These are phyloP conservation scores for Solioccasus polychromus DNA, from an alignment of 768 basidiomycete genomes.

Conservation along the genomic window DNA sequence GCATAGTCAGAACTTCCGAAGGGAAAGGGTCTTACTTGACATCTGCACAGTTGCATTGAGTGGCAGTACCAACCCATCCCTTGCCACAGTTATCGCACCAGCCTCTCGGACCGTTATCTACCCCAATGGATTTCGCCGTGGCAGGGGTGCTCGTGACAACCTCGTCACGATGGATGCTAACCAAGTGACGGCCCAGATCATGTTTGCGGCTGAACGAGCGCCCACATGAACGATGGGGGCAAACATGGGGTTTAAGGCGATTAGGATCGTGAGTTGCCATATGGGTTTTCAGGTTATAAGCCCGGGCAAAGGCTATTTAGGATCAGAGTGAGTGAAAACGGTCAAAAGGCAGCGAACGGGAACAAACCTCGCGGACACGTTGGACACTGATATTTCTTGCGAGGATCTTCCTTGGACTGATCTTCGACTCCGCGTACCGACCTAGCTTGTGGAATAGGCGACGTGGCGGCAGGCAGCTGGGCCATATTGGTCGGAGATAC, in stretches of 20 bases:
- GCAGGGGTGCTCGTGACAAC: slow-evolving; percentile 40
- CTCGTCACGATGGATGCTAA: slow-evolving; percentile 80
- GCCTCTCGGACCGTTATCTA: slow-evolving; percentile 55
- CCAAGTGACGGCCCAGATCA: slow-evolving; percentile 85
- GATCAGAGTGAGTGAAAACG: slow-evolving; percentile 1
- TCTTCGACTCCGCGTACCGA: slow-evolving; percentile 42
- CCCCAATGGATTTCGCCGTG: slow-evolving; percentile 56
- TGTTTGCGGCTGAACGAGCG: slow-evolving; percentile 94
- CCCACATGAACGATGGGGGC: slow-evolving; percentile 80
- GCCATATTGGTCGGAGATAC: slow-evolving; percentile 58
- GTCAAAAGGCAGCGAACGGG: background rate
- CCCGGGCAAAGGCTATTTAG: slow-evolving; percentile 77
- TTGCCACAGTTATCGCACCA: slow-evolving; percentile 81
- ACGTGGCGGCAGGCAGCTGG: slow-evolving; percentile 44
- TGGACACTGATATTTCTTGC: slow-evolving; percentile 76
- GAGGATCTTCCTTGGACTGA: slow-evolving; percentile 54
- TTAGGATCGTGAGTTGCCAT: slow-evolving; percentile 94
- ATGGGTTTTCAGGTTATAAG: slow-evolving; percentile 94
- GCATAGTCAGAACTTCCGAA: slow-evolving; percentile 11
- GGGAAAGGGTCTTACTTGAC: slow-evolving; percentile 48
- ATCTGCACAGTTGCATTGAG: slow-evolving; percentile 60
- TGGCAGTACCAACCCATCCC: slow-evolving; percentile 53
- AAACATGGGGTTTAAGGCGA: slow-evolving; percentile 84
- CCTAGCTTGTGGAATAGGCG: slow-evolving; percentile 37
- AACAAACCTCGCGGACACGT: slow-evolving; percentile 67